Conservation (phyloP, 2,329 filamentous ascomycete species). For the Claviceps monticola region DNA sequence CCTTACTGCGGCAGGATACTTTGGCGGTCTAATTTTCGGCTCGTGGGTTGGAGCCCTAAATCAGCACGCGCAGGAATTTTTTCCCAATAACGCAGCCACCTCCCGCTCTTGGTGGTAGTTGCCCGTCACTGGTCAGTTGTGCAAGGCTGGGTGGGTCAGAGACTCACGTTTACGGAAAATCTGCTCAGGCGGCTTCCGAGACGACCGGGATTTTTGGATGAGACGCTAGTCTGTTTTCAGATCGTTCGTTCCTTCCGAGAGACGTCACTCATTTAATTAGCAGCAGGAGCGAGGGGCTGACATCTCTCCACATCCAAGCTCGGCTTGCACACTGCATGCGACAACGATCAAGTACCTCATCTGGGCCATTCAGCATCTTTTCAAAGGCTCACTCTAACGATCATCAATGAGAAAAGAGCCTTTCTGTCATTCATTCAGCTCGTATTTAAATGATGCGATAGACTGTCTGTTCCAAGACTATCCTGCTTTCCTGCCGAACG, state of each 20-base stretch:
- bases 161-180: slow-evolving; percentile 7
- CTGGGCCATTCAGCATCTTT: not conserved
- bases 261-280: not conserved
- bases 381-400: not conserved
- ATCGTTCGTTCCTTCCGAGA: not conserved
- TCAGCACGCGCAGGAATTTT: slow-evolving; percentile 5
- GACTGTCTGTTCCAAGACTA: not conserved
- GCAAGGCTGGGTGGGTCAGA: not conserved
- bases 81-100: not conserved
- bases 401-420: not conserved
- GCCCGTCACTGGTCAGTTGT: not conserved
- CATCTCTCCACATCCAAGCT: not conserved
- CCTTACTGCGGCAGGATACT: slow-evolving; percentile 1
- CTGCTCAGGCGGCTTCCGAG: slow-evolving; percentile 10
- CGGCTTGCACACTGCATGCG: not conserved
- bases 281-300: not conserved
- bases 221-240: slow-evolving; percentile 2
- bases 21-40: slow-evolving; percentile 9
- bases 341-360: not conserved
- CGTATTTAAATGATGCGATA: not conserved
- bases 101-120: not conserved
- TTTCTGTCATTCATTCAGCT: not conserved
- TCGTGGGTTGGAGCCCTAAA: slow-evolving; percentile 20
- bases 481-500: not conserved
- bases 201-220: not conserved